Evolutionary conservation across 306 rosid species (phyloP).

Genomic region (Dryas octopetala): DNA sequence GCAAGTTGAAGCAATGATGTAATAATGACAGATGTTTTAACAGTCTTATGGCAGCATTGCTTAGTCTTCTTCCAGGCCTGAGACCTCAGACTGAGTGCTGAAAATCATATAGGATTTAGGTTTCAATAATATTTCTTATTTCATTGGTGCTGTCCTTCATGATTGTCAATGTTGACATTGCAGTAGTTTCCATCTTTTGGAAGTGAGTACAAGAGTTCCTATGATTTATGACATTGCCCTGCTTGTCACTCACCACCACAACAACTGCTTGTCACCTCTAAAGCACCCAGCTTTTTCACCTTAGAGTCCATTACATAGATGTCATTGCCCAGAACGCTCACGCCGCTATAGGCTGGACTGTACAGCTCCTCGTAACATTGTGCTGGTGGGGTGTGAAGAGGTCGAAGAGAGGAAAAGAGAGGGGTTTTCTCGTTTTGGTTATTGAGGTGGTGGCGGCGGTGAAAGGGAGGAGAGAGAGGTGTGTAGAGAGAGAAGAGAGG

Average conservation of each 20-base stretch:
- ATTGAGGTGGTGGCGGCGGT: slow-evolving; percentile 25
- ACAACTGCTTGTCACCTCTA: slow-evolving; percentile 92
- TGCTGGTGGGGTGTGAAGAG: no score
- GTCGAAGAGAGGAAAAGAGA: slow-evolving; percentile 15
- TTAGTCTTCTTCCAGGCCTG: not conserved
- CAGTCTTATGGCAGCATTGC: no score
- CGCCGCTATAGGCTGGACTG: slow-evolving; percentile 82
- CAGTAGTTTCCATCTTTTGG: no score
- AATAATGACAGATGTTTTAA: no score
- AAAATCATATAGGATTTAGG: not conserved
- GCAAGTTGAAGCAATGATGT: not conserved
- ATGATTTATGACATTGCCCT: slow-evolving; percentile 49
- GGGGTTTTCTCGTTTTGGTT: slow-evolving; percentile 30
- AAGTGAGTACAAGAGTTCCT: no score
- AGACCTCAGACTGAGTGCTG: not conserved
- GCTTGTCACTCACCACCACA: slow-evolving; percentile 88
- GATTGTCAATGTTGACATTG: no score
- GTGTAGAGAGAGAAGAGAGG: slow-evolving; percentile 37
- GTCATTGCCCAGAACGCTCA: slow-evolving; percentile 63
- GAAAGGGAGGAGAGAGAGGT: slow-evolving; percentile 42
- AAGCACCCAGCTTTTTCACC: slow-evolving; percentile 45
- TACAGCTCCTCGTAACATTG: slow-evolving; percentile 61
- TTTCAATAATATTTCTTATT: no score
- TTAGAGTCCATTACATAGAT: slow-evolving; percentile 70
- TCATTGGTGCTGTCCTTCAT: no score